These are phyloP conservation scores for Mycena rosella DNA, from an alignment of 768 basidiomycete genomes.

Conservation along the genomic window DNA sequence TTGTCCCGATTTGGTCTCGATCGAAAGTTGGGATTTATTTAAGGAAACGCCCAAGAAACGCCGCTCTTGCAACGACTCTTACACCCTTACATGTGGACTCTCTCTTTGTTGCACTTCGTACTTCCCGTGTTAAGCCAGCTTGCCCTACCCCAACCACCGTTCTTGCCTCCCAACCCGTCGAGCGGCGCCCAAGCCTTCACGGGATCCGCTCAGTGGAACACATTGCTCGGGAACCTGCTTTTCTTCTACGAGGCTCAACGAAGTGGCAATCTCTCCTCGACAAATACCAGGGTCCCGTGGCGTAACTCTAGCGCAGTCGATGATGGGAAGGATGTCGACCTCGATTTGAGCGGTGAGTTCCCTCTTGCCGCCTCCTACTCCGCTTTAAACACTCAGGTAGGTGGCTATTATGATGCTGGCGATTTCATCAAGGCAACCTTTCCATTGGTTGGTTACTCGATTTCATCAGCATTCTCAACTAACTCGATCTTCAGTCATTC, in stretches of 20 bases:
- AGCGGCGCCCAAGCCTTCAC: slow-evolving; percentile 64
- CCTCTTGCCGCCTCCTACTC: neutral
- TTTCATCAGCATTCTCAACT: slow-evolving; percentile 39
- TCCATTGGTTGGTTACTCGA: slow-evolving; percentile 83
- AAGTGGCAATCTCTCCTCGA: slow-evolving; percentile 74
- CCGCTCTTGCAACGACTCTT: slow-evolving; percentile 9
- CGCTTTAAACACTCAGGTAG: slow-evolving; percentile 40
- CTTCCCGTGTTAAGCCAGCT: slow-evolving; percentile 64
- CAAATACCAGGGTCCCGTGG: slow-evolving; percentile 84
- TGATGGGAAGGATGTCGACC: slow-evolving; percentile 80
- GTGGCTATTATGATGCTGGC: slow-evolving; percentile 61
- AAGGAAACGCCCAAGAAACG: too few species aligned
- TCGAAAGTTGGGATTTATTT: too few species aligned
- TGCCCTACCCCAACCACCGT: slow-evolving; percentile 73
- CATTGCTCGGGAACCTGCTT: slow-evolving; percentile 80
- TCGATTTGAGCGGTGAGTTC: slow-evolving; percentile 77
- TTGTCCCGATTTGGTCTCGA: neutral
- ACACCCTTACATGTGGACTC: slow-evolving; percentile 39
- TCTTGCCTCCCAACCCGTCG: slow-evolving; percentile 70
- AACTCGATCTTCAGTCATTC: slow-evolving; percentile 66
- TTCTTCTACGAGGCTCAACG: slow-evolving; percentile 96
- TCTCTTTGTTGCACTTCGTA: slow-evolving; percentile 43
- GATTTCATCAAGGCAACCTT: slow-evolving; percentile 93
- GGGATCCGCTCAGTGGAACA: slow-evolving; percentile 77
- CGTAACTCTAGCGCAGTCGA: slow-evolving; percentile 83